phyloP scores from a whole-genome alignment of 192 early-diverging fungal species.

The Dissophora ornata region DNA sequence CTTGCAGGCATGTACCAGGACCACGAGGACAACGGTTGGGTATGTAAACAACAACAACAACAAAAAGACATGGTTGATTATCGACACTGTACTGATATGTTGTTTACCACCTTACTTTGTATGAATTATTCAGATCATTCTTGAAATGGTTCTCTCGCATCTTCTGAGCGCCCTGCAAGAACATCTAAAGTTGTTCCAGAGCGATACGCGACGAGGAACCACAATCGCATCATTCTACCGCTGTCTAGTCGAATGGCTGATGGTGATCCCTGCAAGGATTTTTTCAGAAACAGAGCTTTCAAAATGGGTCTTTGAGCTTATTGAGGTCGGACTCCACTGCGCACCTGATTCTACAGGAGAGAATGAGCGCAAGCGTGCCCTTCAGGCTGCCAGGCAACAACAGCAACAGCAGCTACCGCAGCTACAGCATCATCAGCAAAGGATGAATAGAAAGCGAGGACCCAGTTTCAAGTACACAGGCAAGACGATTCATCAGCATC shows the following conservation, averaged over 20 bases:
- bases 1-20: conserved; percentile 68
- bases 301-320: conserved; percentile 74
- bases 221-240: conserved; percentile 76
- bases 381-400: conserved; percentile 32
- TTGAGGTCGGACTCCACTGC: conserved; percentile 66
- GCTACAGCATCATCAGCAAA: conserved; percentile 1
- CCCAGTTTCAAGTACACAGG: conserved; percentile 42
- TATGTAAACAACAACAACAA: conserved; percentile 10
- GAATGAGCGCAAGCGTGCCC: conserved; percentile 27
- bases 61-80: too few species aligned
- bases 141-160: conserved; percentile 71
- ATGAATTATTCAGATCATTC: conserved; percentile 54
- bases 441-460: conserved; percentile 15
- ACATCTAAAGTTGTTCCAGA: conserved; percentile 65
- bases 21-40: conserved; percentile 67
- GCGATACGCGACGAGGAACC: conserved; percentile 46
- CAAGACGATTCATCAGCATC: conserved; percentile 44
- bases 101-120: background rate
- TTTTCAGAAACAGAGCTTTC: conserved; percentile 73
- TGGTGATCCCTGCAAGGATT: conserved; percentile 69
- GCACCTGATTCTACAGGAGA: conserved; percentile 38
- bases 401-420: conserved; percentile 24
- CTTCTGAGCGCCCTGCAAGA: conserved; percentile 76
- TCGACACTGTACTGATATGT: too few species aligned
- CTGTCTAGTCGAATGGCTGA: conserved; percentile 82